A percentile compares a stretch with the other conserved stretches of the same genome.
These are phyloP conservation scores for Lasiosphaeria hispida DNA, from an alignment of 495 filamentous ascomycete species.

Conservation along the genomic window DNA sequence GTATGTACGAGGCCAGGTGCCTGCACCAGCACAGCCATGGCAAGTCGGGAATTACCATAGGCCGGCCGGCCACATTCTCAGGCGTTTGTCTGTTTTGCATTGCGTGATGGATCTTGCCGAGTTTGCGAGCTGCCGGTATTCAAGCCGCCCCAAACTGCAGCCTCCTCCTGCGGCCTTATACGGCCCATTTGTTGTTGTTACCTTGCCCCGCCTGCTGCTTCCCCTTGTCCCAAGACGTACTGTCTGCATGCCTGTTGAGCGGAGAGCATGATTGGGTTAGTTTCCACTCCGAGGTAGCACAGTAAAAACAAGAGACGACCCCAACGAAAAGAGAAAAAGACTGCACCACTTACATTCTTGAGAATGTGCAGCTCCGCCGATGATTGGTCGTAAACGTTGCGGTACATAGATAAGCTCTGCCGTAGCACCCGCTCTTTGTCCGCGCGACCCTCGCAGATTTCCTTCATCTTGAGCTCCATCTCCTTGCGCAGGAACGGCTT, in stretches of 20 bases:
- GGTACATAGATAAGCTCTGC: conserved; percentile 80
- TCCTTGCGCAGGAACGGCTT: conserved; percentile 98
- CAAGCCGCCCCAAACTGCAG: too few species aligned
- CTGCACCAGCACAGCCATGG: too few species aligned
- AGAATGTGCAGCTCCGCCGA: conserved; percentile 70
- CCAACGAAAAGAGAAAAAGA: not conserved
- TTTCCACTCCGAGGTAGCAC: not conserved
- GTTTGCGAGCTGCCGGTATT: not conserved
- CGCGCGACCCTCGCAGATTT: conserved; percentile 85
- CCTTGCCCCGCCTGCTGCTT: conserved; percentile 6
- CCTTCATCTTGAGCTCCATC: conserved; percentile 93
- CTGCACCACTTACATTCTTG: conserved; percentile 57
- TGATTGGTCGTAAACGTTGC: conserved; percentile 76
- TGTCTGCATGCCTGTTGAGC: conserved; percentile 45
- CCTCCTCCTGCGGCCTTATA: too few species aligned
- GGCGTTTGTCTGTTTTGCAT: too few species aligned
- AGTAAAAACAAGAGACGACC: not conserved
- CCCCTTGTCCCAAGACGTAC: conserved; percentile 38
- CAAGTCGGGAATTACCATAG: too few species aligned
- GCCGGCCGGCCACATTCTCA: too few species aligned
- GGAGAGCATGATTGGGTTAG: conserved; percentile 21
- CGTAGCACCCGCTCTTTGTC: conserved; percentile 70
- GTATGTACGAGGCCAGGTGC: too few species aligned
- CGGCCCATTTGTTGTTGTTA: not conserved
- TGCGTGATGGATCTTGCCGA: too few species aligned